Base-by-base conservation (phyloP, 306 rosid species). In the Geum urbanum region DNA sequence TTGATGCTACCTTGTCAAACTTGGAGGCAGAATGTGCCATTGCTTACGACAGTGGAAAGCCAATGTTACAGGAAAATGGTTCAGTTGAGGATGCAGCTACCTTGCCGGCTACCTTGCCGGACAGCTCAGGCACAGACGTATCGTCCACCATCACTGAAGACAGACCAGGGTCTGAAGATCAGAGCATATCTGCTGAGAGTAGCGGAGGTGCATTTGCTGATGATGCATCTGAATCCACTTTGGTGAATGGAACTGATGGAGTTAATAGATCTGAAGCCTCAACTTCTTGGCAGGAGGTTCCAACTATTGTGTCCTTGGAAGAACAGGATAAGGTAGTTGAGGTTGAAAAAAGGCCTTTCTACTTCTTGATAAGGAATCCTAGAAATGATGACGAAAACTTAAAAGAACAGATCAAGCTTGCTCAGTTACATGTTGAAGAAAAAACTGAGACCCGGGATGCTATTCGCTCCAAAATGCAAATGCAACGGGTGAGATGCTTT, bases 291-390 rank as follows among this genome's bases (percentile, higher is more conserved):
- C 84, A 58, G 35, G 84, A 81, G 72, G 79, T 57, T 74, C 68
- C 87, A 14, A 37, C 66, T 41, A 9, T 44, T 12, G 84, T 81
- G 70, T 52, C 79, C 77, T 67, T 63, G 40, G 91, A 81, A 69
- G 91, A 76, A 46, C 83, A 74, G 51, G 80, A 63, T 51, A 59
- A 70, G 72, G 84, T 37, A n/a, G 43, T 79, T 18, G 97, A 91
- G 83, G 83, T 76, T 39, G 91, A 72, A 67, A 83, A 74, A 63
- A 85, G 48, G 72, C 91, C 87, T 4, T 88, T 91, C 76, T 82
- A 82, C 81, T 91, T 60, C 71, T 83, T 88, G 76, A 75, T 88
- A 74, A 83, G 81, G 82, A 53, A 77, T 48, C 97, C 96, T 10
- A 79, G 92, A 84, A 82, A 67, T 51, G 96, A 89, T 62, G 86